Base-by-base conservation (phyloP, 805 yeast species). In the Candida tammaniensis region DNA sequence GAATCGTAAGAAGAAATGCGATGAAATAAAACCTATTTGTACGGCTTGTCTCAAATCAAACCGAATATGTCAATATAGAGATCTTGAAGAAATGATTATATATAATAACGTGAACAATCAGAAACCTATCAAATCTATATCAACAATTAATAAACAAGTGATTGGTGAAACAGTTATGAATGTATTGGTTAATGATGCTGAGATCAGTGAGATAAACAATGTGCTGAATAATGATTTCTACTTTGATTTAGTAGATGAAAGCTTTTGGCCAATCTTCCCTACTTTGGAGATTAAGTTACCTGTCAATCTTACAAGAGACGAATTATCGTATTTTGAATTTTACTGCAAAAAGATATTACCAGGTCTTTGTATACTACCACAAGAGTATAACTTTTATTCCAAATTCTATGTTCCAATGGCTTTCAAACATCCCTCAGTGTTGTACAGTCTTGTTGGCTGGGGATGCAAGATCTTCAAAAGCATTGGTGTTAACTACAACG, bases 371-470 rank as follows among this genome's bases (percentile, higher is more conserved):
- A 68, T 70, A 11, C 70, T 68, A 0, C 76, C 80, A 0, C 59
- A 63, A 25, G 64, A 64, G 24, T 61, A 67, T 14, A 78, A 78
- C 51, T 74, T 70, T 47, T 80, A 74, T 42, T 49, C 67, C 10
- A 70, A 70, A 22, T 70, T 72, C 27, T 73, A 76, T 41, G 48
- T 80, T 7, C 72, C 72, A 9, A 61, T 78, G 61, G 82, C 85
- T 0, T 54, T 62, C 28, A 55, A 52, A 14, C 73, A 75, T 39
- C 63, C 62, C 21, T 68, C 78, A 2, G 70, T 78, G 3, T 50
- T 79, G 18, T 66, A 70, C 40, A 68, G 73, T 0, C 52, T 80
- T 6, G 64, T 79, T 18, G 80, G 82, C 0, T 80, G 85, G 85
- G 77, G 80, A 64, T 73, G 72, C 8, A 57, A 61, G 53, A 59